Percentiles rank a stretch among this genome's conserved stretches.
phyloP scores from a whole-genome alignment of 768 basidiomycete species.

The Lactarius deliciosus region DNA sequence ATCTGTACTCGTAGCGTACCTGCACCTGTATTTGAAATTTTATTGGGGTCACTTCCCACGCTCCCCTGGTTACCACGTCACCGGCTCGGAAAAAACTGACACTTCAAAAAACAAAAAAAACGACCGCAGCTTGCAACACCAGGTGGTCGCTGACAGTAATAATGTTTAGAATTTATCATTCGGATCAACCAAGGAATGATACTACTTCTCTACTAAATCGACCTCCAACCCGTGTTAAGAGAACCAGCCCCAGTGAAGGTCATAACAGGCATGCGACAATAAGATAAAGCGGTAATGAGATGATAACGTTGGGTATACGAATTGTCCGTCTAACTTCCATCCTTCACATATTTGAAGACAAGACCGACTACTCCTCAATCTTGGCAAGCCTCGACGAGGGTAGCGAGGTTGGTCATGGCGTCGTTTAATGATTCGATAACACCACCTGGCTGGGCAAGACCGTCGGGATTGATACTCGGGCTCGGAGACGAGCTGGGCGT shows the following conservation, averaged over 20 bases:
- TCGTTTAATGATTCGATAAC: not conserved
- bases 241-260: conserved; percentile 11
- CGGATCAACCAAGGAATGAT: conserved; percentile 9
- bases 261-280: conserved; percentile 11
- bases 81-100: not conserved
- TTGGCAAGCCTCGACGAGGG: not conserved
- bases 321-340: not conserved
- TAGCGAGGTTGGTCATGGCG: conserved; percentile 12
- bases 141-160: no score
- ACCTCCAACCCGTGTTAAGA: conserved; percentile 5
- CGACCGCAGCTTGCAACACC: no score
- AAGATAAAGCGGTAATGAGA: conserved; percentile 15
- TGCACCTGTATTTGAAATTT: not conserved
- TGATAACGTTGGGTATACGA: conserved; percentile 20
- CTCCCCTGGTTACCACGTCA: not conserved
- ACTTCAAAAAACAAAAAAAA: no score
- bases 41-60: not conserved
- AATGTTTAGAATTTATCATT: not conserved
- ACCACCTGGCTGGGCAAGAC: conserved; percentile 3
- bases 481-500: conserved; percentile 1
- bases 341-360: not conserved
- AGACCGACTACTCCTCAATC: not conserved
- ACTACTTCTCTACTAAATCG: not conserved
- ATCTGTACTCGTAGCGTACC: not conserved
- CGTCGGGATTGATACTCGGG: not conserved